Conservation (phyloP, 306 rosid genomes). For the Castanospermum australe region DNA sequence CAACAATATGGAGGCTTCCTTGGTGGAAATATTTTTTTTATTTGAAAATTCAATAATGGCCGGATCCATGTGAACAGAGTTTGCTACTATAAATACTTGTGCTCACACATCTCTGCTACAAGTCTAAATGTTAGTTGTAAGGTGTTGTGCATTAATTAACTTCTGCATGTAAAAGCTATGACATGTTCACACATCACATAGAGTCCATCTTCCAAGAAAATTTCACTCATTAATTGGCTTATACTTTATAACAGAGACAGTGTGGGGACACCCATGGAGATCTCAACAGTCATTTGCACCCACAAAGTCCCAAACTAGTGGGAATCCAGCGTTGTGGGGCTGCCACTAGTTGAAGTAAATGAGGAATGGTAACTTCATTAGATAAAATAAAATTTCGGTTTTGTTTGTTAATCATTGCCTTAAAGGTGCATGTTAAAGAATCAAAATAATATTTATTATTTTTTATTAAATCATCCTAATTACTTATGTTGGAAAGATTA, state of each 20-base stretch:
- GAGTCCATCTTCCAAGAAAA: not conserved
- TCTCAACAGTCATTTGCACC: not conserved
- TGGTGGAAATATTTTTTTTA: not conserved
- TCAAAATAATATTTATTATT: no score
- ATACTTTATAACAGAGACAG: not conserved
- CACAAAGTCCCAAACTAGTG: not conserved
- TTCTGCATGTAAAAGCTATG: not conserved
- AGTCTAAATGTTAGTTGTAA: not conserved
- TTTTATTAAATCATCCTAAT: no score
- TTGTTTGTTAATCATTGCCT: no score
- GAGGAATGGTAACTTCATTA: no score
- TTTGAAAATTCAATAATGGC: not conserved
- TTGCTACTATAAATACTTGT: no score
- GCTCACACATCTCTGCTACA: not conserved
- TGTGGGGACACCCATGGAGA: not conserved
- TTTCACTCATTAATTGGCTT: not conserved
- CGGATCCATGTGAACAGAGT: not conserved
- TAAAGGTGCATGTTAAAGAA: no score
- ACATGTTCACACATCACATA: not conserved
- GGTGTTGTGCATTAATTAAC: not conserved
- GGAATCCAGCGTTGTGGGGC: not conserved
- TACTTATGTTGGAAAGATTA: no score
- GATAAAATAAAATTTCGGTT: no score
- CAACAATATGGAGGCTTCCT: not conserved
- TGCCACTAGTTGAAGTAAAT: not conserved